Evolutionary conservation across 2,329 filamentous ascomycete species (phyloP).

Genomic region (Penicillium sp.): DNA sequence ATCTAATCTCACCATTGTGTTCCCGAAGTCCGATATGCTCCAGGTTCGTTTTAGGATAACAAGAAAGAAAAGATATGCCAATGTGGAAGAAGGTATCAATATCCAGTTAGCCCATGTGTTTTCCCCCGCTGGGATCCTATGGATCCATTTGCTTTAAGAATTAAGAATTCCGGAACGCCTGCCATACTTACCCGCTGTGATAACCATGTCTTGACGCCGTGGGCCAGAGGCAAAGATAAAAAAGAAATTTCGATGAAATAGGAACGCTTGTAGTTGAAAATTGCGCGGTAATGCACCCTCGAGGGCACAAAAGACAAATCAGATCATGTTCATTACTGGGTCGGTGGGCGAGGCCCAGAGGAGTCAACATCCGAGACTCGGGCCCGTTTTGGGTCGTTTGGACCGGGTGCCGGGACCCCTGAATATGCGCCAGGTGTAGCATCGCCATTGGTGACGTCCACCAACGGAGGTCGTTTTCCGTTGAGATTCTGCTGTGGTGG

Average conservation of each 20-base stretch:
- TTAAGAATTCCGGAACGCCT: background rate
- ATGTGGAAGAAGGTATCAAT: background rate
- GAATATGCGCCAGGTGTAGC: slow-evolving; percentile 20
- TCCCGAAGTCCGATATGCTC: background rate
- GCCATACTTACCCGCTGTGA: background rate
- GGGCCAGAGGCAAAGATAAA: background rate
- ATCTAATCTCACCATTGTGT: background rate
- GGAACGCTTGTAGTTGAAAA: background rate
- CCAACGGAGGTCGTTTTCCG: slow-evolving; percentile 45
- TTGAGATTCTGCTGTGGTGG: slow-evolving; percentile 34
- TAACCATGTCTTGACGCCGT: background rate
- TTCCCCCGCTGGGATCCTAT: background rate
- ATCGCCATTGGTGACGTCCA: slow-evolving; percentile 45
- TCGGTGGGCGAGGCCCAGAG: slow-evolving; percentile 9
- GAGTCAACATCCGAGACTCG: slow-evolving; percentile 24
- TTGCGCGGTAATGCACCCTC: background rate
- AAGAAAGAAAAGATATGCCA: background rate
- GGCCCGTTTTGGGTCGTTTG: slow-evolving; percentile 35
- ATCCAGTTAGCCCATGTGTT: background rate
- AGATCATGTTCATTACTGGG: slow-evolving; percentile 4
- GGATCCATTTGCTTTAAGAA: background rate
- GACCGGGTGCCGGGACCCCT: slow-evolving; percentile 23
- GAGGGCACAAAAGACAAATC: background rate
- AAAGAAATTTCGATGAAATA: background rate
- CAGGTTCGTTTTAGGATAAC: background rate